Evolutionary conservation across 768 basidiomycete species (phyloP), one percentile per base, ranked within the genome.

Genomic region (Suillus americanus): DNA sequence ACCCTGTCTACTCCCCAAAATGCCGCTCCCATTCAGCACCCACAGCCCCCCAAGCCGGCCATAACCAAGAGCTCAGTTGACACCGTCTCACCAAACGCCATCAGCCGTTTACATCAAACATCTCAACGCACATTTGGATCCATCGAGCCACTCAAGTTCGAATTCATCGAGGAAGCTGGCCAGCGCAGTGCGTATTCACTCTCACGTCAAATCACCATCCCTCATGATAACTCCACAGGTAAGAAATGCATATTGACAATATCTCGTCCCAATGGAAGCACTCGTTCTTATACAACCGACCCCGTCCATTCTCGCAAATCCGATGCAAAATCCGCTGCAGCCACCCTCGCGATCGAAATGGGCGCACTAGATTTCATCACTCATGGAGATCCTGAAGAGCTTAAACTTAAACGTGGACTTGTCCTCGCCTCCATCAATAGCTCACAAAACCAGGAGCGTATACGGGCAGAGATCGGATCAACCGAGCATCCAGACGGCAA

Each of bases 161-260:
- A 86, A 64, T 82, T 79, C 60, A 62, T 83, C 48, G 82, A 85
- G 54, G 79, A 81, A 46, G 66, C 72, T 23, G 71, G 73, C 0
- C 71, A 77, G 1, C 73, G 70, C 37, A 75, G 83, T 85, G 66
- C 60, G 75, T 71, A 5, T 59, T 14, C 3, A 10, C 5, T 18
- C n/a, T 14, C 28, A 12, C 14, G 5, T 35, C 5, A 28, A 25
- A 8, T 6, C 41, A 13, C 10, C 48, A 41, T 30, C 55, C 33
- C 64, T 72, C 13, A 74, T 43, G 1, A 25, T 48, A 51, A 9
- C 14, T 35, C 3, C 3, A 9, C 69, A 89, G 87, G 71, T 65
- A 87, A 84, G 69, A 83, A 84, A 61, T 89, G 89, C 67, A 86
- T 86, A 57, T 71, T 90, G 46, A 87, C 86, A 1, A 83, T 90